Evolutionary conservation across 139 green algal species (phyloP).

Genomic region (Auxenochlorella pyrenoidosa): DNA sequence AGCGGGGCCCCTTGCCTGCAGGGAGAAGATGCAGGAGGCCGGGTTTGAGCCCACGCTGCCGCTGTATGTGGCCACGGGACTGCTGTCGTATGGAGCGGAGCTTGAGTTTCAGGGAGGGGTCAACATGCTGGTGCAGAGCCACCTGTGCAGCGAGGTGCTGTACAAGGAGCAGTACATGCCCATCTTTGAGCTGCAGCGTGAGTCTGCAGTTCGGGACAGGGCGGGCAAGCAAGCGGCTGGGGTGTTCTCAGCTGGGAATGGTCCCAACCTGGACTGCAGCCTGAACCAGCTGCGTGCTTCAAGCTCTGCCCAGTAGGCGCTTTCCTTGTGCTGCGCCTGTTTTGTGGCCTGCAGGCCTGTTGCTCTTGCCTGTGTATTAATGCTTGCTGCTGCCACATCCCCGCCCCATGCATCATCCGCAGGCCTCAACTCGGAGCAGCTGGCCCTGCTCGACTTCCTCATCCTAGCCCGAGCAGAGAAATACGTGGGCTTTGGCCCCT

Average conservation of each 20-base stretch:
- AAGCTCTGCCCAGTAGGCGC: too few relatives aligned
- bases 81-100: slow-evolving; percentile 67
- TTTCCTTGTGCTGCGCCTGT: too few relatives aligned
- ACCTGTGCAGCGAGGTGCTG: slow-evolving; percentile 46
- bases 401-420: not conserved
- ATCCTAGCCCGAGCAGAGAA: slow-evolving; percentile 58
- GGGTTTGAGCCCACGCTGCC: slow-evolving; percentile 46
- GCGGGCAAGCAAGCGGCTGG: too few relatives aligned
- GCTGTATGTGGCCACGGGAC: slow-evolving; percentile 68
- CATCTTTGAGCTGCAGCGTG: slow-evolving; percentile 41
- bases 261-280: too few relatives aligned
- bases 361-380: too few relatives aligned
- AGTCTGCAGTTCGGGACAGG: not conserved
- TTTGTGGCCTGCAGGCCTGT: too few relatives aligned
- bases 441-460: slow-evolving; percentile 76
- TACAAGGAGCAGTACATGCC: slow-evolving; percentile 77
- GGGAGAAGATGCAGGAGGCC: slow-evolving; percentile 47
- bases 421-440: slow-evolving; percentile 70
- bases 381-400: too few relatives aligned
- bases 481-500: slow-evolving; percentile 75
- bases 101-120: slow-evolving; percentile 1
- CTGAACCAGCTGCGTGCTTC: too few relatives aligned
- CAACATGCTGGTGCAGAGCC: slow-evolving; percentile 36
- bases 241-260: too few relatives aligned
- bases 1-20: not conserved